Evolutionary conservation across 2,329 filamentous ascomycete genomes (phyloP).

Genomic region (Teratosphaeria nubilosa): DNA sequence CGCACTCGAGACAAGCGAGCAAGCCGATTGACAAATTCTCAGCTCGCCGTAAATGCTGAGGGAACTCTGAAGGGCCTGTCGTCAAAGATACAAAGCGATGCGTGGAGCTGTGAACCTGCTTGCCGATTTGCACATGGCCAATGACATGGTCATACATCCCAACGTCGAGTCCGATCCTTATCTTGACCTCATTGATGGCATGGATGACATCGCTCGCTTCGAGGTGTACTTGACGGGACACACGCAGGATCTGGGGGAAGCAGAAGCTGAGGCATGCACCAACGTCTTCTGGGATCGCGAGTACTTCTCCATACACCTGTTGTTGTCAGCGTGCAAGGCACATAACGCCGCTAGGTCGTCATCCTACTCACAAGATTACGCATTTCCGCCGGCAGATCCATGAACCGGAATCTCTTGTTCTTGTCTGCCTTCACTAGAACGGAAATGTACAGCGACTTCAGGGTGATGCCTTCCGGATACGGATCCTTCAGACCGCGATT

Average conservation of each 20-base stretch:
- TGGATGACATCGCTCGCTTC: conserved; percentile 18
- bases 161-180: neutral
- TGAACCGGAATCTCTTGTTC: conserved; percentile 9
- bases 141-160: neutral
- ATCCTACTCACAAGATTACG: conserved; percentile 3
- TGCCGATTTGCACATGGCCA: neutral
- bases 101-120: neutral
- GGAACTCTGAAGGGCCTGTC: neutral
- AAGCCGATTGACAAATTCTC: neutral
- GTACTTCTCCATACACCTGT: conserved; percentile 10
- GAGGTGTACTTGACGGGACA: conserved; percentile 11
- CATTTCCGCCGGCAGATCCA: conserved; percentile 16
- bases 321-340: neutral
- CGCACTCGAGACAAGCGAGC: neutral
- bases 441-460: conserved; percentile 12
- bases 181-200: conserved; percentile 11
- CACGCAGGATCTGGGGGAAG: conserved; percentile 7
- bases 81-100: neutral
- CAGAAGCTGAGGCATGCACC: neutral
- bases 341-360: neutral
- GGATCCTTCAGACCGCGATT: conserved; percentile 10
- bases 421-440: conserved; percentile 7
- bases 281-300: neutral
- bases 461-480: conserved; percentile 8
- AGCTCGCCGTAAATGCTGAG: neutral